phyloP scores from a whole-genome alignment of 495 filamentous ascomycete species.

The Podospora fimiseda region DNA sequence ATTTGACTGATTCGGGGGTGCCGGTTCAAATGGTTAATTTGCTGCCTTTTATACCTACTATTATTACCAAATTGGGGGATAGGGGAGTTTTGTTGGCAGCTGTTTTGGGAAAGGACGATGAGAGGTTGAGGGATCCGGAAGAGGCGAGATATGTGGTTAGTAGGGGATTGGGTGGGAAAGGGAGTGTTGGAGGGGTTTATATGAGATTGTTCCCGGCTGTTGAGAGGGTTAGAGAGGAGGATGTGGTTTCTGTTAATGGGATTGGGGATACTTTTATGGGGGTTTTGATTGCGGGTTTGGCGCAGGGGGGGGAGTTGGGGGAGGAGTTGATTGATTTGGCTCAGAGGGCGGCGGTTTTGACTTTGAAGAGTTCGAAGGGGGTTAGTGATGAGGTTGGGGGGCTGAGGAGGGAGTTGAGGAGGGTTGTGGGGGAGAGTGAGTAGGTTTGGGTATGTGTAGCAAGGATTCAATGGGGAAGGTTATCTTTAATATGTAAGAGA shows the following conservation, averaged over 20 bases:
- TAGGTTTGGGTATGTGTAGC: too few relatives aligned
- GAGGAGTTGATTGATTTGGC: conserved; percentile 49
- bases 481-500: too few relatives aligned
- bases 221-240: conserved; percentile 57
- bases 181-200: conserved; percentile 70
- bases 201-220: conserved; percentile 71
- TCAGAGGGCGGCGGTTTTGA: conserved; percentile 71
- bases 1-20: conserved; percentile 69
- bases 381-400: conserved; percentile 50
- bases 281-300: conserved; percentile 62
- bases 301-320: conserved; percentile 42
- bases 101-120: conserved; percentile 58
- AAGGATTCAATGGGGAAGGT: too few relatives aligned
- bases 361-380: conserved; percentile 62
- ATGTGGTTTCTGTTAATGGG: conserved; percentile 85
- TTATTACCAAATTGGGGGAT: conserved; percentile 77
- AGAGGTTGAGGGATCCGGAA: conserved; percentile 52
- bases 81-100: conserved; percentile 73
- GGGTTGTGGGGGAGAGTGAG: conserved; percentile 11
- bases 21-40: conserved; percentile 78
- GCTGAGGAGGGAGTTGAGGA: conserved; percentile 29
- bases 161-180: conserved; percentile 43
- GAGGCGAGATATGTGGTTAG: conserved; percentile 63
- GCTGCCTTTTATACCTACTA: conserved; percentile 75
- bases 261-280: conserved; percentile 92